These are phyloP conservation scores for Myriosclerotinia duriaeana DNA, from an alignment of 2,329 filamentous ascomycete species.

Conservation along the genomic window DNA sequence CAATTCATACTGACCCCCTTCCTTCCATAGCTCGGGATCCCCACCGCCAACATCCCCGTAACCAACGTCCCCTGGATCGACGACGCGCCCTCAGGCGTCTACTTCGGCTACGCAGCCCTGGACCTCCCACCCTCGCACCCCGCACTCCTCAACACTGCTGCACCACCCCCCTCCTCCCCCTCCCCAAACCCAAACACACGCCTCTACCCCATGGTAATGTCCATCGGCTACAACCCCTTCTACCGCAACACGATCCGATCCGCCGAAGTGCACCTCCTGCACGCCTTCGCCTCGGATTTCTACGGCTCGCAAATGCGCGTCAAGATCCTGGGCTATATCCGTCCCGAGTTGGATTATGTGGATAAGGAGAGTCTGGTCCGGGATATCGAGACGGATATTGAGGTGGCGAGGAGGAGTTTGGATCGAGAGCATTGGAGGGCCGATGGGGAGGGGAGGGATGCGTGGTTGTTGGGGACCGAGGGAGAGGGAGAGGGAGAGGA, in stretches of 20 bases:
- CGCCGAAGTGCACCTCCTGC: conserved; percentile 88
- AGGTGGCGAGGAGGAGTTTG: conserved; percentile 75
- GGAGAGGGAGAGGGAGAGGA: conserved; percentile 19
- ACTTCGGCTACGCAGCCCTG: conserved; percentile 88
- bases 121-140: conserved; percentile 54
- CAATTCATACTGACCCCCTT: background rate
- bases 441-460: conserved; percentile 25
- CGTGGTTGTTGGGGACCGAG: conserved; percentile 28
- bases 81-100: conserved; percentile 74
- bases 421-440: conserved; percentile 59
- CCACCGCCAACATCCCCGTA: conserved; percentile 88
- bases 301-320: conserved; percentile 80
- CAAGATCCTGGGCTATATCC: conserved; percentile 80
- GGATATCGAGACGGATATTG: conserved; percentile 87
- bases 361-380: conserved; percentile 78
- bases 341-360: conserved; percentile 86
- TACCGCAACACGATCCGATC: conserved; percentile 87
- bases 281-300: conserved; percentile 75
- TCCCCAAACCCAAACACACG: conserved; percentile 36
- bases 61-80: conserved; percentile 63
- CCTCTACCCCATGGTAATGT: conserved; percentile 86
- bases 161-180: conserved; percentile 24
- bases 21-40: conserved; percentile 75
- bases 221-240: conserved; percentile 94
- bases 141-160: conserved; percentile 21